Evolutionary conservation across 345 rosid species (phyloP).

Genomic region (Firmiana major): DNA sequence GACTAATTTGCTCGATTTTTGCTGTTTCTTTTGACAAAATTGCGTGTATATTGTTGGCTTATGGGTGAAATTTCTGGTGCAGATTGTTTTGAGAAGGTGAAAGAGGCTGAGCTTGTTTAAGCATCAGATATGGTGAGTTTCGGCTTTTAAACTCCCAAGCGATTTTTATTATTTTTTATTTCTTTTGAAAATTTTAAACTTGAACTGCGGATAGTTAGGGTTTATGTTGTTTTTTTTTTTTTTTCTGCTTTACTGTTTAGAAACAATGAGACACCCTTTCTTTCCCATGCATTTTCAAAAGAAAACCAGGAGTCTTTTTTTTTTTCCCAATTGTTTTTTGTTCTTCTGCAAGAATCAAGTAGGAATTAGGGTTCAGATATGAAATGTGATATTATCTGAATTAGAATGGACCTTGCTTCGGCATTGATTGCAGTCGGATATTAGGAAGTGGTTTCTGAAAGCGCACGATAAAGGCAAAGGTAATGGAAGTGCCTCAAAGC

Average conservation of each 20-base stretch:
- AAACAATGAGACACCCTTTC: neutral
- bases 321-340: neutral
- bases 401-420: neutral
- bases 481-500: slow-evolving; percentile 39
- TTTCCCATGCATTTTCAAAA: neutral
- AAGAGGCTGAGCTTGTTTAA: neutral
- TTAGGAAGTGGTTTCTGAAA: slow-evolving; percentile 97
- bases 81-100: neutral
- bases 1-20: neutral
- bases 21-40: neutral
- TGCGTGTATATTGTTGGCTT: neutral
- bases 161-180: neutral
- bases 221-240: neutral
- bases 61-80: neutral
- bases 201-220: neutral
- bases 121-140: slow-evolving; percentile 11
- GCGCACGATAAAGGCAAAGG: slow-evolving; percentile 72
- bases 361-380: neutral
- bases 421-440: slow-evolving; percentile 65
- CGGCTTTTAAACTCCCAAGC: neutral
- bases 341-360: neutral
- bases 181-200: neutral
- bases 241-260: neutral
- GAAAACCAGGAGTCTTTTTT: neutral
- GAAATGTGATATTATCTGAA: neutral